Evolutionary conservation across 257 asterid species (phyloP), one percentile per base, ranked within the genome.

Genomic region (Sherardia arvensis): DNA sequence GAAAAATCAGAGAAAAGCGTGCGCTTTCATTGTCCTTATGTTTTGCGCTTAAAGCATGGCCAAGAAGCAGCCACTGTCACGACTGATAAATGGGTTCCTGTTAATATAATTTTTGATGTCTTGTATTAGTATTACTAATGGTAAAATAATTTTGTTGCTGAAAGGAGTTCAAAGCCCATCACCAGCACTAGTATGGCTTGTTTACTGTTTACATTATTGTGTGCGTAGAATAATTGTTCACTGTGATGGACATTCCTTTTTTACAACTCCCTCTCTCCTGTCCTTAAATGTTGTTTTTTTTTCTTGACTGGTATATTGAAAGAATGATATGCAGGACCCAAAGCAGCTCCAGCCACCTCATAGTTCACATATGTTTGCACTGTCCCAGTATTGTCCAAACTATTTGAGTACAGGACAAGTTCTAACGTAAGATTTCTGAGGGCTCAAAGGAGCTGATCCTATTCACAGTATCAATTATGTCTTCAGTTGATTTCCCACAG

Each of bases 291-390:
- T 71, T 28, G 60, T 43, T 9, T 17, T 53, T 15, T 62, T 79
- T 53, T 67, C 69, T 66, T 66, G 48, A 47, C 59, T 62, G 64
- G 64, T 38, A 65, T 25, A 62, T 65, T 74, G 56, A 64, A 72
- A 68, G 82, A 73, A 67, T 77, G 85, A 79, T 71, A 66, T 74
- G 65, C 87, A 87, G 85, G 99, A 93, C 66, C 87, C 84, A n/a
- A 88, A 80, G 76, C 99, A 77, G 68, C 74, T 87, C 76, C 90
- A 77, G 81, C 90, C 76, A 64, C 86, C 96, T 74, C 99, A 93
- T 66, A 71, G 81, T 73, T 93, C 99, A 64, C 99, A 93, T 64
- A 56, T 83, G 62, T 21, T 72, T 76, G 94, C 92, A 66, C 94
- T 93, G 65, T 78, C 95, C 70, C 92, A 85, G 85, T 79, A 71